phyloP scores from a whole-genome alignment of 352 stramenopile species.

The Pythium volutum region DNA sequence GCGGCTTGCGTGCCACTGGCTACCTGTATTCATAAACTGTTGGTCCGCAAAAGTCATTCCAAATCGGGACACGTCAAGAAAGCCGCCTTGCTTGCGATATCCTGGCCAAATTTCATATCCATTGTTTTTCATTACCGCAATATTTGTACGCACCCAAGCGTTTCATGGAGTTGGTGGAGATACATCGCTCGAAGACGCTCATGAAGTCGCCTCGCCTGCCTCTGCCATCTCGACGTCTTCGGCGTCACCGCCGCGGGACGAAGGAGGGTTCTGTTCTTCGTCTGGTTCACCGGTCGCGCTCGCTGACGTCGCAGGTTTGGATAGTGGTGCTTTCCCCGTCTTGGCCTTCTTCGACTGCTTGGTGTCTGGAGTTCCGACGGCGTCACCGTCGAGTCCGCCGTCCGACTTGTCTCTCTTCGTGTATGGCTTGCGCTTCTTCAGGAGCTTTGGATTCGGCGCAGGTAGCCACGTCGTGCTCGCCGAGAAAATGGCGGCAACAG shows the following conservation, averaged over 20 bases:
- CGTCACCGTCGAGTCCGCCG: slow-evolving; percentile 1
- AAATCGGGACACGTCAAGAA: background rate
- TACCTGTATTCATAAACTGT: background rate
- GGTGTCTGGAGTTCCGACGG: slow-evolving; percentile 6
- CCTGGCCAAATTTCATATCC: background rate
- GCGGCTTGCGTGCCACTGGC: background rate
- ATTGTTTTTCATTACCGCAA: slow-evolving; percentile 9
- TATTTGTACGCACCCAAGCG: slow-evolving; percentile 7
- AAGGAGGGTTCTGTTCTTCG: slow-evolving; percentile 11
- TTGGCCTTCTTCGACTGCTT: slow-evolving; percentile 34
- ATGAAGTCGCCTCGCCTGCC: slow-evolving; percentile 1
- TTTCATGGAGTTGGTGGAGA: background rate
- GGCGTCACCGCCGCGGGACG: background rate
- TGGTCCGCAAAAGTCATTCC: background rate
- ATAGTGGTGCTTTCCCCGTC: slow-evolving; percentile 40
- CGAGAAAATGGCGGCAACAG: slow-evolving; percentile 27
- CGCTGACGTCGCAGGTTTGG: background rate
- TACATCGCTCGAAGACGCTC: background rate
- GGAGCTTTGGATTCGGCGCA: slow-evolving; percentile 31
- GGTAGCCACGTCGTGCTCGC: slow-evolving; percentile 21
- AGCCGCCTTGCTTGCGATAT: background rate
- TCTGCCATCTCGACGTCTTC: slow-evolving; percentile 23
- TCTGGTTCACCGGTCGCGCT: slow-evolving; percentile 2
- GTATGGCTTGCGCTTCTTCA: slow-evolving; percentile 69
- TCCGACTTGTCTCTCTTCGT: slow-evolving; percentile 55